Conservation (phyloP, 164 flowering plant species). For the Kingdonia uniflora region DNA sequence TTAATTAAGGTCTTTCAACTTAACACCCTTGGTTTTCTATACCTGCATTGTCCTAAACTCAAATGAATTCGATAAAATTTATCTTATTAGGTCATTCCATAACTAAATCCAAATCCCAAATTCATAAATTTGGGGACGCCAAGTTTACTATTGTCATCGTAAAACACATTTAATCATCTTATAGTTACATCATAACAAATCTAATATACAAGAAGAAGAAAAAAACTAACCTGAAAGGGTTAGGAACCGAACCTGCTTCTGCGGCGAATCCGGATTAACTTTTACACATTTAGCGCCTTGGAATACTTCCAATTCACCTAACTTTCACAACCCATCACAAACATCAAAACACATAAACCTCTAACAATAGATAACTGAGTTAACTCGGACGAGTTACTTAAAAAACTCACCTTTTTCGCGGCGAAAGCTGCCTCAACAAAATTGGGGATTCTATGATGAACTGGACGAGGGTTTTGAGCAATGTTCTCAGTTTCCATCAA, state of each 20-base stretch:
- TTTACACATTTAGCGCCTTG: constrained; percentile 52
- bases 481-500: constrained; percentile 65
- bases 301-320: constrained; percentile 58
- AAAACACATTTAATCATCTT: too few species aligned
- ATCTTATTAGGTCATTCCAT: too few species aligned
- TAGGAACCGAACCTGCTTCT: constrained; percentile 74
- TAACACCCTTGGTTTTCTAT: too few species aligned
- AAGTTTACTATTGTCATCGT: too few species aligned
- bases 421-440: constrained; percentile 65
- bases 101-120: too few species aligned
- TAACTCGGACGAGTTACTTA: not conserved
- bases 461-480: constrained; percentile 81
- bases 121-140: too few species aligned
- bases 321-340: constrained; percentile 24
- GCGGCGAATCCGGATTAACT: constrained; percentile 91
- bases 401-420: constrained; percentile 35
- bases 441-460: constrained; percentile 86
- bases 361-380: not conserved
- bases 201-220: not conserved
- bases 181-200: not conserved
- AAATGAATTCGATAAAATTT: too few species aligned
- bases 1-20: too few species aligned
- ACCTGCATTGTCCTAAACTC: too few species aligned
- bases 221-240: constrained; percentile 65
- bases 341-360: not conserved